Evolutionary conservation across 257 asterid species (phyloP), one percentile per base, ranked within the genome.

Genomic region (Nicotiana obtusifolia): DNA sequence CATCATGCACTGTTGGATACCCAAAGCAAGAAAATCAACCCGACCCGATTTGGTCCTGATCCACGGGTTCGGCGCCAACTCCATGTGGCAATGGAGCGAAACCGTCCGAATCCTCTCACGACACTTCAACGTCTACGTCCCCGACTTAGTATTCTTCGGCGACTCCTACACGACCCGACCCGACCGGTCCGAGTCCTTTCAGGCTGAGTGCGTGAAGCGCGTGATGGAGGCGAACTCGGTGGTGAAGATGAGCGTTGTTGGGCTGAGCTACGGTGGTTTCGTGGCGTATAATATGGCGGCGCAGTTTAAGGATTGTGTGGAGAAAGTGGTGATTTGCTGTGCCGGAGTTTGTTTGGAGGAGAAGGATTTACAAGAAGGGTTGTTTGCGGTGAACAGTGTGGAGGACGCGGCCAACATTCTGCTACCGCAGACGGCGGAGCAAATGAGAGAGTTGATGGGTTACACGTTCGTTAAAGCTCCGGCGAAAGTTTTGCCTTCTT

Each of bases 181-280:
- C 44, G 97, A 92, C 1, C 83, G 97, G 82, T 67, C 87, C 65
- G 95, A 85, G 64, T 64, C 90, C 6, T 92, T 92, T 82, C 97
- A 92, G 84, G 97, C 95, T 47, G 85, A 64, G 87, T 92, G 93
- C 68, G 88, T 92, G 82, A 88, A 85, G 83, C 90, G 88, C 60
- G 84, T 84, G 10, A 53, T 89, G 88, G 93, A 92, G 67, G 89
- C 85, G 5, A 85, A 89, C 83, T 83, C 87, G 44, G 97, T 92
- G 61, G 78, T 13, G 81, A 83, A 69, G 80, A 83, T 85, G 88
- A 83, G 64, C 67, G 84, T 88, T 52, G 87, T 89, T n/a, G 97
- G 97, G 77, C 83, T 92, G 87, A 91, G 97, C 81, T 92, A 92
- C 80, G 97, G 97, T 5, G 97, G 97, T 54, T 92, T 92, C 76